Evolutionary conservation across 1,284 basidiomycete genomes (phyloP).

Genomic region (Fomes fomentarius): DNA sequence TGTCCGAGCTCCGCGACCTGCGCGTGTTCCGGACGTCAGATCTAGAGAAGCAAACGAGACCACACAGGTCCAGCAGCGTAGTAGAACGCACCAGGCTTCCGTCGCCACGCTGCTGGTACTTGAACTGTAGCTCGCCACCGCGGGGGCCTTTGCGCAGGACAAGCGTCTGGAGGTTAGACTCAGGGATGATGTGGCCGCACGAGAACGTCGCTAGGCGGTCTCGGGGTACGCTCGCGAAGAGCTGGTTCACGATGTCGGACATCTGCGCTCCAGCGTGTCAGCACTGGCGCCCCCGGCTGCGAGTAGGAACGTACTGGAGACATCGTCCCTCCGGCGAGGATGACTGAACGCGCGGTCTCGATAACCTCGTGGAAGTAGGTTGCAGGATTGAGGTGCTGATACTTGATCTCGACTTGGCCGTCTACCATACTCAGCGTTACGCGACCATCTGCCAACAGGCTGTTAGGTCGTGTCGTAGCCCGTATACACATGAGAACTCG

Average conservation of each 20-base stretch:
- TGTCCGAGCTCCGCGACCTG: slow-evolving; percentile 88
- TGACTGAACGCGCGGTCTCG: slow-evolving; percentile 77
- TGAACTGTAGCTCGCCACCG: slow-evolving; percentile 82
- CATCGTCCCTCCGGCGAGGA: slow-evolving; percentile 97
- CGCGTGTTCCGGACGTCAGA: too few species aligned
- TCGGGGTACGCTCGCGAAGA: slow-evolving; percentile 72
- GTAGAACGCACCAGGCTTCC: slow-evolving; percentile 55
- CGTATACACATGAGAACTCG: slow-evolving; percentile 42
- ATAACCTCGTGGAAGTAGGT: slow-evolving; percentile 86
- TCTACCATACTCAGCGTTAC: slow-evolving; percentile 55
- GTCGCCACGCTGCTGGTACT: slow-evolving; percentile 79
- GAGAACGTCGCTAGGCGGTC: slow-evolving; percentile 80
- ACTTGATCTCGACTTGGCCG: slow-evolving; percentile 75
- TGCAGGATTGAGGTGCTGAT: slow-evolving; percentile 94
- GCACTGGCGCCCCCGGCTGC: background rate
- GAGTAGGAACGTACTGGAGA: slow-evolving; percentile 67
- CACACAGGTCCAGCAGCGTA: too few species aligned
- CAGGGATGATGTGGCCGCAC: slow-evolving; percentile 92
- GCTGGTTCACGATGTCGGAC: slow-evolving; percentile 84
- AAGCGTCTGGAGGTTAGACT: slow-evolving; percentile 77
- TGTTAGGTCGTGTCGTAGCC: background rate
- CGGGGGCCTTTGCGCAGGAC: slow-evolving; percentile 81
- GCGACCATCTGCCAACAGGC: slow-evolving; percentile 57
- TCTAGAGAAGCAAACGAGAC: background rate
- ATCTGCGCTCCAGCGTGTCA: slow-evolving; percentile 59